These are phyloP conservation scores for Raphanus raphanistrum DNA, from an alignment of 345 rosid genomes.

Conservation along the genomic window DNA sequence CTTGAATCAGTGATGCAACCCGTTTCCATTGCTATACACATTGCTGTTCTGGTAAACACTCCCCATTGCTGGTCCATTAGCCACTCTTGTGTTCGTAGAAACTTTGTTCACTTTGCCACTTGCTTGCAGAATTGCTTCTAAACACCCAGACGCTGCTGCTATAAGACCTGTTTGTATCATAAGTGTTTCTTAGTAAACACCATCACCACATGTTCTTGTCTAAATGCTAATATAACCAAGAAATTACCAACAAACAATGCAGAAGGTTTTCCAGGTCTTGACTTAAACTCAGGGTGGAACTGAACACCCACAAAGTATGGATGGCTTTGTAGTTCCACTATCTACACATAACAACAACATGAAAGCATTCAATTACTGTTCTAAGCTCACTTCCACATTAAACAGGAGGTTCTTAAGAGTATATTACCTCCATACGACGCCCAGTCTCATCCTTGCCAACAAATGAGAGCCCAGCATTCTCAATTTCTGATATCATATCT, in stretches of 20 bases:
- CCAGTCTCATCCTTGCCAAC: constrained; percentile 82
- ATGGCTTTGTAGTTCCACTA: constrained; percentile 58
- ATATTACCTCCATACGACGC: constrained; percentile 71
- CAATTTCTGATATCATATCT: constrained; percentile 59
- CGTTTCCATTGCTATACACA: constrained; percentile 63
- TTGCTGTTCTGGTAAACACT: constrained; percentile 56
- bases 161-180: constrained; percentile 55
- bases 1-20: constrained; percentile 45
- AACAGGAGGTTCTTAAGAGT: not conserved
- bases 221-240: not conserved
- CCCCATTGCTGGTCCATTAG: constrained; percentile 42
- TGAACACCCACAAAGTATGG: constrained; percentile 76
- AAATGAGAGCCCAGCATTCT: constrained; percentile 68
- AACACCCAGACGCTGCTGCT: constrained; percentile 66
- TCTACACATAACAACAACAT: constrained; percentile 40
- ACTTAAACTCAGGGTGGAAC: constrained; percentile 96
- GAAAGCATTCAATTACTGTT: not conserved
- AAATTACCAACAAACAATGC: constrained; percentile 69
- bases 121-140: constrained; percentile 49
- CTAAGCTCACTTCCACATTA: not conserved
- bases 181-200: not conserved
- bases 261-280: constrained; percentile 94
- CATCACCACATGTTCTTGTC: not conserved
- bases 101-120: constrained; percentile 37
- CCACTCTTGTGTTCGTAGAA: constrained; percentile 40